A percentile compares a stretch with the other conserved stretches of the same genome.
phyloP scores from a whole-genome alignment of 257 asterid species.

The Echium plantagineum region DNA sequence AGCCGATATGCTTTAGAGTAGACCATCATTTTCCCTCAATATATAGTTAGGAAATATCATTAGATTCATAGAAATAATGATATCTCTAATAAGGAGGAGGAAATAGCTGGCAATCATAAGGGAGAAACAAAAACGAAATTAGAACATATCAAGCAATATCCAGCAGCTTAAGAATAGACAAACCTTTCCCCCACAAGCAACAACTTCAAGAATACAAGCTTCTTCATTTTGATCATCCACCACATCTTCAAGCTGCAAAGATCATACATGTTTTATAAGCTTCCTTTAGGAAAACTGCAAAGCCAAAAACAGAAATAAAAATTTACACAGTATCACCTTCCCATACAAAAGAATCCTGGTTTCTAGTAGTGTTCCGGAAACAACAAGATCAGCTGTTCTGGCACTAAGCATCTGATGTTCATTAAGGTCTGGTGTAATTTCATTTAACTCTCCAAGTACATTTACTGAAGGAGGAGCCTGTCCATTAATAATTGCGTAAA shows the following conservation, averaged over 20 bases:
- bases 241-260: conserved; percentile 52
- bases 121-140: conserved; percentile 4
- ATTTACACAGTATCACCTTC: conserved; percentile 38
- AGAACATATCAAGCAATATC: conserved; percentile 11
- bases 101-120: not conserved
- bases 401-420: conserved; percentile 28
- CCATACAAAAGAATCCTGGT: conserved; percentile 74
- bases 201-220: conserved; percentile 62
- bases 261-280: not conserved
- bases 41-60: too few species aligned
- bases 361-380: conserved; percentile 75
- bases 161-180: conserved; percentile 11
- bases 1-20: not conserved
- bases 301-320: not conserved
- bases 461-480: conserved; percentile 82
- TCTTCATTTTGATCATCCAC: conserved; percentile 42
- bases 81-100: not conserved
- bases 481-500: not conserved
- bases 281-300: not conserved
- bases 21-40: not conserved
- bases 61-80: not conserved
- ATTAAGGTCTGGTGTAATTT: conserved; percentile 32
- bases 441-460: conserved; percentile 58
- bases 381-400: conserved; percentile 77
- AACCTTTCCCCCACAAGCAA: conserved; percentile 98